Evolutionary conservation across 2,329 filamentous ascomycete genomes (phyloP).

Genomic region (Microcyclospora pomicola): DNA sequence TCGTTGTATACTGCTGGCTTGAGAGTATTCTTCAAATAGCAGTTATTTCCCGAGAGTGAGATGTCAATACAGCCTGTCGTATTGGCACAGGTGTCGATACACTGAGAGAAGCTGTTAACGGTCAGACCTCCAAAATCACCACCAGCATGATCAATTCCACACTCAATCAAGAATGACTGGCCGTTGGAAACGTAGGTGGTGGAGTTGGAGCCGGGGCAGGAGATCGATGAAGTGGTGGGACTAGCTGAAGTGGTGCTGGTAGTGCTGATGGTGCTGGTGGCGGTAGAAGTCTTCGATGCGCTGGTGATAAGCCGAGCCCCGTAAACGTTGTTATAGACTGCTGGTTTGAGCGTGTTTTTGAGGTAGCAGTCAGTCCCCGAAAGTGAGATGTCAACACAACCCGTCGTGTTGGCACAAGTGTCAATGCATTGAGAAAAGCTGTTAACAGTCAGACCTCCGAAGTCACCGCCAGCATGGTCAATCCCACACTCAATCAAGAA

Average conservation of each 20-base stretch:
- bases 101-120: conserved; percentile 14
- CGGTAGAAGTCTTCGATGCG: no score
- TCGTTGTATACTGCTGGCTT: conserved; percentile 7
- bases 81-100: conserved; percentile 19
- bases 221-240: conserved; percentile 4
- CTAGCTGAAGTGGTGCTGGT: conserved; percentile 1
- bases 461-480: conserved; percentile 19
- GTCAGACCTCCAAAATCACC: conserved; percentile 15
- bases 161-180: conserved; percentile 15
- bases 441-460: conserved; percentile 11
- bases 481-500: conserved; percentile 20
- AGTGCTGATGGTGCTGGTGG: no score
- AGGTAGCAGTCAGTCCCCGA: conserved; percentile 20
- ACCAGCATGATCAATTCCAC: conserved; percentile 20
- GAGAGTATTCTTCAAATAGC: conserved; percentile 18
- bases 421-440: conserved; percentile 18
- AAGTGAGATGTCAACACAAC: conserved; percentile 21
- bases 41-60: conserved; percentile 17
- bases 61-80: conserved; percentile 21
- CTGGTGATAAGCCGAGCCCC: conserved; percentile 13
- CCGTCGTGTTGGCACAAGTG: conserved; percentile 15
- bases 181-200: conserved; percentile 10
- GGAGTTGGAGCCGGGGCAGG: conserved; percentile 10
- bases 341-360: conserved; percentile 14
- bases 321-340: conserved; percentile 7